Base-by-base conservation (phyloP, 2,329 filamentous ascomycete genomes). In the Didymella arachidicola region DNA sequence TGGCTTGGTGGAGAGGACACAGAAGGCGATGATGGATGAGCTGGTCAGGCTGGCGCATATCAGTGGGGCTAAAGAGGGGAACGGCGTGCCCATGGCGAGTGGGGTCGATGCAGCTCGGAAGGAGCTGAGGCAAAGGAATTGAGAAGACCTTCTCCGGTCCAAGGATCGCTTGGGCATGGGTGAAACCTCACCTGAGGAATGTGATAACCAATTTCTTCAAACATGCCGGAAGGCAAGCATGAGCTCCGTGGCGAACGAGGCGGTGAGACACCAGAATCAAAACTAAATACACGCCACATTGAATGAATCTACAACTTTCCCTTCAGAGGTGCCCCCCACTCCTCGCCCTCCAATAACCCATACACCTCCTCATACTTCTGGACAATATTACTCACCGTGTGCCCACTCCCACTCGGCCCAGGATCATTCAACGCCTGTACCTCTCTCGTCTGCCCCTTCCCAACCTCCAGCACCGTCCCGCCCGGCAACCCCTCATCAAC, bases 401-500 rank as follows among this genome's bases (percentile, higher is more conserved):
- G 80, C 3, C 85, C 85, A 30, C 73, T 72, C 26, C 77, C 77
- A 16, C 74, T 74, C 2, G 84, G 85, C 0, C 84, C 85, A 0
- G 83, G 81, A 68, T 87, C 85, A 59, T 83, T 83, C 38, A 80
- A 80, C 57, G 78, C 72, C 58, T 76, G 74, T 1, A 87, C 85
- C 41, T 75, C 71, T 44, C 86, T 78, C 46, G 83, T 83, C 38
- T 79, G 79, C 10, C 68, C 72, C 65, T 83, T 82, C 3, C 82
- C 81, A 1, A 88, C 83, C 71, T 88, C 86, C 41, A 87, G 66
- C 16, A 87, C 79, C 16, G 79, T 82, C 0, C 72, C 72, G 1
- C 72, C 84, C 2, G 69, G 70, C 41, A 86, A 73, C 29, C 79
- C 75, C 4, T 80, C 74, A 44, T 84, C 82, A 60, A 84, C 82